Evolutionary conservation across 768 basidiomycete genomes (phyloP).

Genomic region (Pilatotrama ljubarskyi): DNA sequence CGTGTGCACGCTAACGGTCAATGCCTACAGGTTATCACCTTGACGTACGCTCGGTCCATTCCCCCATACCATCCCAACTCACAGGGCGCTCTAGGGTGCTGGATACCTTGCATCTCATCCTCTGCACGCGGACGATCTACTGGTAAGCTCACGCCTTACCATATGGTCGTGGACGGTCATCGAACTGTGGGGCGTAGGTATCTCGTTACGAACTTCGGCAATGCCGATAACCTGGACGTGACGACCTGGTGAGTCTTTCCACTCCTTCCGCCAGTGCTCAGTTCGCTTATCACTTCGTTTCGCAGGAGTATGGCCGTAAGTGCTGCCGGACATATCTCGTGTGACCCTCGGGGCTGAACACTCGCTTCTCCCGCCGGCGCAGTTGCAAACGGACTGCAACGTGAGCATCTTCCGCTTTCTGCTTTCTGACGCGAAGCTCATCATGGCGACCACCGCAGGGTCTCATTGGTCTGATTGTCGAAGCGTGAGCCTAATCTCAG

Average conservation of each 20-base stretch:
- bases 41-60: conserved; percentile 1
- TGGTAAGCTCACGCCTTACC: conserved; percentile 34
- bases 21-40: conserved; percentile 5
- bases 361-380: background rate
- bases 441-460: conserved; percentile 33
- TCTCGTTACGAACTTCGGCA: conserved; percentile 46
- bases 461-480: conserved; percentile 49
- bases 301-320: conserved; percentile 25
- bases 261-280: background rate
- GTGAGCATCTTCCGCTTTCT: conserved; percentile 29
- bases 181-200: conserved; percentile 36
- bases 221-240: conserved; percentile 36
- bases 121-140: conserved; percentile 48
- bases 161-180: background rate
- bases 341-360: background rate
- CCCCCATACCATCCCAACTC: background rate
- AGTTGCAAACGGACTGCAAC: conserved; percentile 56
- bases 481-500: conserved; percentile 38
- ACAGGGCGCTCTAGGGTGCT: conserved; percentile 32
- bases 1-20: background rate
- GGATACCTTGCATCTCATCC: conserved; percentile 46
- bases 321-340: background rate
- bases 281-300: background rate
- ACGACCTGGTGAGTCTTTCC: conserved; percentile 41
- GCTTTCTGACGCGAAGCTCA: background rate